Evolutionary conservation across 2,329 filamentous ascomycete genomes (phyloP).

Genomic region (Camptophora hylomeconis): DNA sequence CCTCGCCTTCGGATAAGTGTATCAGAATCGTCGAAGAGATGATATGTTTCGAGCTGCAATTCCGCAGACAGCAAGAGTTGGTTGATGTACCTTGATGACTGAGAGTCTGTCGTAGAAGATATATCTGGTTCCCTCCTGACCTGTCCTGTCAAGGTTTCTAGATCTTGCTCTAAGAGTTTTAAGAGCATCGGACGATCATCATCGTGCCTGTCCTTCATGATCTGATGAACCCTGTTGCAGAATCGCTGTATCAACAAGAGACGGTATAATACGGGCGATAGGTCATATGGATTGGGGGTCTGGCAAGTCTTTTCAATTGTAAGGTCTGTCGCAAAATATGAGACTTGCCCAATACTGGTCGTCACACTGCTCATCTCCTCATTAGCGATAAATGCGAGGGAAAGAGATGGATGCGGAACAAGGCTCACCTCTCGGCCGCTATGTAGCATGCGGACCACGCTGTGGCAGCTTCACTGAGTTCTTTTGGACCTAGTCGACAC

Average conservation of each 20-base stretch:
- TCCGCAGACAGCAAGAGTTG: constrained; percentile 1
- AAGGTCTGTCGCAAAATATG: constrained; percentile 2
- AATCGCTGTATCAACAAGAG: constrained; percentile 1
- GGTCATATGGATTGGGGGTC: constrained; percentile 1
- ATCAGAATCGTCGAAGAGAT: constrained; percentile 2
- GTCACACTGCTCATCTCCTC: constrained; percentile 1
- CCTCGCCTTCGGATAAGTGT: constrained; percentile 3
- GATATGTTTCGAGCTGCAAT: constrained; percentile 3
- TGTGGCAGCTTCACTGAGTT: constrained; percentile 9
- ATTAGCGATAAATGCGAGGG: too few species aligned
- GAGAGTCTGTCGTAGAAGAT: neutral
- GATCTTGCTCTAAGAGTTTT: constrained; percentile 1
- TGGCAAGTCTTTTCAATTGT: constrained; percentile 1
- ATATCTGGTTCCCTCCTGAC: too few species aligned
- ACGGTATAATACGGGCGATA: constrained; percentile 1
- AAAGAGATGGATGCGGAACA: too few species aligned
- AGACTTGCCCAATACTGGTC: constrained; percentile 1
- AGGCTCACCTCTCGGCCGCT: constrained; percentile 6
- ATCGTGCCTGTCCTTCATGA: constrained; percentile 1
- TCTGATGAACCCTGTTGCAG: constrained; percentile 4
- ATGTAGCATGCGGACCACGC: constrained; percentile 14
- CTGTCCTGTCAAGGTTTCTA: too few species aligned
- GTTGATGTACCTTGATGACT: neutral
- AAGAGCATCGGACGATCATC: constrained; percentile 1
- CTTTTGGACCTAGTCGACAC: constrained; percentile 6